Percentiles rank a stretch among this genome's conserved stretches.
phyloP scores from a whole-genome alignment of 768 basidiomycete species.

The Trametes maxima region DNA sequence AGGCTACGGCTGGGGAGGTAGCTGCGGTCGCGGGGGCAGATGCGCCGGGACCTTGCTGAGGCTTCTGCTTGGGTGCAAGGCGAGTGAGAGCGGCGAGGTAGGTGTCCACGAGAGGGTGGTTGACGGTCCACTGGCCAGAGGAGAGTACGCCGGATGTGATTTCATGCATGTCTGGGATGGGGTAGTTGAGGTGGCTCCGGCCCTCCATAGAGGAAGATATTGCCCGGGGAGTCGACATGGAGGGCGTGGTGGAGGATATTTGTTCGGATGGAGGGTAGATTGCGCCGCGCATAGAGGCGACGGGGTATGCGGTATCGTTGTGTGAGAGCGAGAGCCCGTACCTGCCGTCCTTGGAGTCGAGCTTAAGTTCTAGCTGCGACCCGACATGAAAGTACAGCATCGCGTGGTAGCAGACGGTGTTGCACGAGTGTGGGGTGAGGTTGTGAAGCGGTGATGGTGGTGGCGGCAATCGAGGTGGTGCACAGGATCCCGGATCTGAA shows the following conservation, averaged over 20 bases:
- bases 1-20: background rate
- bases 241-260: conserved; percentile 20
- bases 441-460: background rate
- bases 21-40: conserved; percentile 9
- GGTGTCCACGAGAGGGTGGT: conserved; percentile 49
- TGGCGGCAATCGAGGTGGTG: conserved; percentile 13
- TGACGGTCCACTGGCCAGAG: conserved; percentile 47
- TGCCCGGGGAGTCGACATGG: background rate
- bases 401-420: background rate
- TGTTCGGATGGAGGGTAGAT: conserved; percentile 25
- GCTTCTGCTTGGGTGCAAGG: conserved; percentile 34
- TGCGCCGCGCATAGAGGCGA: conserved; percentile 41
- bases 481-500: conserved; percentile 6
- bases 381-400: conserved; percentile 4
- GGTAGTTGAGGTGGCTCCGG: conserved; percentile 23
- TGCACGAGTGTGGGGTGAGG: background rate
- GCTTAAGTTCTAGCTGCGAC: background rate
- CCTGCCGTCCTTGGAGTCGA: conserved; percentile 20
- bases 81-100: conserved; percentile 50
- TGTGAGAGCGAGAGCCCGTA: conserved; percentile 29
- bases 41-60: background rate
- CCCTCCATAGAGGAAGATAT: background rate
- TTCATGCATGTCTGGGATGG: conserved; percentile 28
- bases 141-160: conserved; percentile 41
- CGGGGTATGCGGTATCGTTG: conserved; percentile 35